These are phyloP conservation scores for Heritiera fomes DNA, from an alignment of 345 rosid species.

Conservation along the genomic window DNA sequence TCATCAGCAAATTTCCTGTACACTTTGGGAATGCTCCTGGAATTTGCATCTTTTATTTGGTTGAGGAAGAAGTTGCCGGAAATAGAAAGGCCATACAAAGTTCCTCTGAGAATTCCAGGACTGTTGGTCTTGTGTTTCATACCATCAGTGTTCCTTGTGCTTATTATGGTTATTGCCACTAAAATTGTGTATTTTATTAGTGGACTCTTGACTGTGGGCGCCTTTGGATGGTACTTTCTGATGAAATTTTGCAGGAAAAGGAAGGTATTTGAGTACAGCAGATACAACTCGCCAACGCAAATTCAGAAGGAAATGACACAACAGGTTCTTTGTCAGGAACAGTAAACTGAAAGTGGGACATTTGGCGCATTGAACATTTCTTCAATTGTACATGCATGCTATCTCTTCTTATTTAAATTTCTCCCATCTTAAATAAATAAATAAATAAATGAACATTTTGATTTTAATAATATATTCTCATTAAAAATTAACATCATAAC, in stretches of 20 bases:
- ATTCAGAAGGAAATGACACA: not conserved
- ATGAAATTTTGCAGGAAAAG: constrained; percentile 50
- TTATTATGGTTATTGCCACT: constrained; percentile 58
- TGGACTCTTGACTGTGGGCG: constrained; percentile 62
- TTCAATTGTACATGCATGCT: no score
- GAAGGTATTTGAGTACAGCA: constrained; percentile 44
- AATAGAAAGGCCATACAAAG: constrained; percentile 58
- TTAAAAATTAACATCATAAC: no score
- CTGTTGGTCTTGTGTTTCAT: constrained; percentile 56
- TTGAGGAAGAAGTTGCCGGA: constrained; percentile 53
- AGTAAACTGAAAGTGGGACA: no score
- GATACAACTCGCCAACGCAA: no score
- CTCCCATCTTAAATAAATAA: no score
- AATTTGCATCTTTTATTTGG: constrained; percentile 72
- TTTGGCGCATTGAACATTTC: no score
- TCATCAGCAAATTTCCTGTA: constrained; percentile 71
- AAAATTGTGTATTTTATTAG: constrained; percentile 58
- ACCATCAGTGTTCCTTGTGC: constrained; percentile 54
- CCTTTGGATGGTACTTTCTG: constrained; percentile 61
- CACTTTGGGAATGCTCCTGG: constrained; percentile 74
- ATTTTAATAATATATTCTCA: no score
- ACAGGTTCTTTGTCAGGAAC: no score
- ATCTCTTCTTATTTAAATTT: no score
- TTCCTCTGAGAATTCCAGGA: constrained; percentile 55
- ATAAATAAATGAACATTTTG: no score